phyloP scores from a whole-genome alignment of 164 flowering plant genomes.

The Sedum album region DNA sequence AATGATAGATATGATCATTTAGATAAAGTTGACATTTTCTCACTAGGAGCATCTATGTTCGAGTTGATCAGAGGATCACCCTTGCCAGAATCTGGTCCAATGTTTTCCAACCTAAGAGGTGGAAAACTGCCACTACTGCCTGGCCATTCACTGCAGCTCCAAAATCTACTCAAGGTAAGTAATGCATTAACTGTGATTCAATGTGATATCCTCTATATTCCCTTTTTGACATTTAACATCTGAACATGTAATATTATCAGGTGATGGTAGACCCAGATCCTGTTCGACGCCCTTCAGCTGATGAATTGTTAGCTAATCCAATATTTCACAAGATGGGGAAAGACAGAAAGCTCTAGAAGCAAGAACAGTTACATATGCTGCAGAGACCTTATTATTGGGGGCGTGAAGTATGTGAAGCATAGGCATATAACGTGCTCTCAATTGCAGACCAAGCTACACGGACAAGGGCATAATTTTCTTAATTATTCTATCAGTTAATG shows the following conservation, averaged over 20 bases:
- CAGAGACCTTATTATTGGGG: background rate
- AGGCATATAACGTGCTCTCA: background rate
- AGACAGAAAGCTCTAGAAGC: background rate
- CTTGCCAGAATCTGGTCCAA: conserved; percentile 67
- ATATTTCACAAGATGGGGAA: conserved; percentile 36
- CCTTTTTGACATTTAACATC: background rate
- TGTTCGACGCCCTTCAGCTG: conserved; percentile 75
- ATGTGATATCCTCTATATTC: too few relatives aligned
- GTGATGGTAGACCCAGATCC: conserved; percentile 90
- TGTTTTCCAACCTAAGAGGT: conserved; percentile 49
- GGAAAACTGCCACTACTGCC: conserved; percentile 88
- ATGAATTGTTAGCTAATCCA: conserved; percentile 54
- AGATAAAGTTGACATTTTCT: conserved; percentile 86
- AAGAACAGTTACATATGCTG: background rate
- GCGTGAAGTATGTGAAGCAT: background rate
- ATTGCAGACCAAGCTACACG: background rate
- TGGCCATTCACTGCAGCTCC: conserved; percentile 71
- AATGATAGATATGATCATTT: conserved; percentile 79
- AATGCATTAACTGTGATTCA: background rate
- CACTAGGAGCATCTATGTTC: conserved; percentile 72
- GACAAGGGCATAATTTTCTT: background rate
- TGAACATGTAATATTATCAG: conserved; percentile 24
- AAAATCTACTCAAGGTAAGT: conserved; percentile 78
- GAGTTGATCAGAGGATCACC: conserved; percentile 72
- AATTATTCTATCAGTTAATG: background rate